Base-by-base conservation (phyloP, 345 rosid species). In the Arabis hirsuta region DNA sequence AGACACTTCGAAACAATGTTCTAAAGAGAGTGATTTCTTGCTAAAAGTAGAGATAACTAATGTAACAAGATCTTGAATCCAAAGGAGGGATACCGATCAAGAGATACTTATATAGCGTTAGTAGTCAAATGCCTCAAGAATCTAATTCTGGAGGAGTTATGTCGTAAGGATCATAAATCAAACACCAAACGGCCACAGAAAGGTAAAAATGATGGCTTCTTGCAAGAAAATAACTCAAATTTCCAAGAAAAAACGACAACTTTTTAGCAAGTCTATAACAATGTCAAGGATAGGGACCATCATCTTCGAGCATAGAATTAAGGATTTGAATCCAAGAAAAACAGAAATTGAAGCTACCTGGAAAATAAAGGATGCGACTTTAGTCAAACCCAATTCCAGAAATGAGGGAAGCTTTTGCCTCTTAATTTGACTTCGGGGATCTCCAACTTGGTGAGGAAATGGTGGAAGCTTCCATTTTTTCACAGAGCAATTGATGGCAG, bases 391-490 rank as follows among this genome's bases (percentile, higher is more conserved):
- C 68, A 66, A 58, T 38, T 0, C 8, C n/a, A 39, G 47, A 38
- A 34, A 54, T 4, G 41, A 26, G 5, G 14, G 59, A 50, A 29
- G 1, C 5, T 36, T 36, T 9, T 22, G 70, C 20, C 46, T 55
- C 31, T 59, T 36, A 58, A 47, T 46, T 10, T n/a, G 48, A 26
- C 24, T 36, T 9, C 36, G 14, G 3, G 50, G 26, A 58, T 55
- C 44, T 55, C 7, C 8, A 45, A 13, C 16, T 16, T 16, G 16
- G 16, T 16, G 16, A 16, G 16, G 16, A 22, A 22, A 22, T 22
- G 59, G 43, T 71, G 36, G 76, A 54, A 72, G 55, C 36, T 67
- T 74, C 62, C 55, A 66, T 22, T 67, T 56, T 56, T 32, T 27
- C 29, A 55, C 29, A 12, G 59, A 70, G 62, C 9, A 55, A 31